These are phyloP conservation scores for Botryotinia globosa DNA, from an alignment of 2,329 filamentous ascomycete genomes.

Conservation along the genomic window DNA sequence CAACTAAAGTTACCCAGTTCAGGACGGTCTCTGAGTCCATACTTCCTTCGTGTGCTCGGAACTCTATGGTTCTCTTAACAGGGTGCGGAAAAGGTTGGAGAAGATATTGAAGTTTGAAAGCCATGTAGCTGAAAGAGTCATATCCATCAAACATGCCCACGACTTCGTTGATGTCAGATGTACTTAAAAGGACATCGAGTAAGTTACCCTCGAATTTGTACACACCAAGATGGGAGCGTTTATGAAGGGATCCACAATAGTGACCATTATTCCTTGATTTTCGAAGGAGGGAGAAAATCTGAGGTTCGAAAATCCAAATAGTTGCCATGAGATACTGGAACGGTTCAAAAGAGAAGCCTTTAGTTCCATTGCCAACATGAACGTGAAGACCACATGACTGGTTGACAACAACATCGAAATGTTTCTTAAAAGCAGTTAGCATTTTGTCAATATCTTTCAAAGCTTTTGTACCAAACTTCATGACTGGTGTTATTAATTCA, in stretches of 20 bases:
- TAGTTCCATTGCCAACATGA: slow-evolving; percentile 36
- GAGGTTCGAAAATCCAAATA: slow-evolving; percentile 33
- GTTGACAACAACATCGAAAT: slow-evolving; percentile 22
- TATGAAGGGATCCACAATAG: not conserved
- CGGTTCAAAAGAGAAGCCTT: slow-evolving; percentile 27
- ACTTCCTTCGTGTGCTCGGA: slow-evolving; percentile 28
- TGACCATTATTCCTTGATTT: not conserved
- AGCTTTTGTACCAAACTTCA: not conserved
- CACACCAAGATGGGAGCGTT: not conserved
- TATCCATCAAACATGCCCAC: not conserved
- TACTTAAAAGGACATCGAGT: not conserved
- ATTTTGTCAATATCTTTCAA: not conserved
- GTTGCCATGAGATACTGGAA: slow-evolving; percentile 35
- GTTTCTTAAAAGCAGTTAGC: not conserved
- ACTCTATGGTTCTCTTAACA: slow-evolving; percentile 26
- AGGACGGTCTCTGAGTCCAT: slow-evolving; percentile 23
- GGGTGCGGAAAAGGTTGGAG: not conserved
- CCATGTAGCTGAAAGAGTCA: rapidly evolving
- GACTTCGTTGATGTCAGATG: not conserved
- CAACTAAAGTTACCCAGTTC: slow-evolving; percentile 11
- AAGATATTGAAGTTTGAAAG: not conserved
- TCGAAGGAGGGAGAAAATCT: slow-evolving; percentile 33
- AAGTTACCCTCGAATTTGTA: not conserved
- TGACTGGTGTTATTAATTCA: not conserved
- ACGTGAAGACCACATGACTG: slow-evolving; percentile 34